Evolutionary conservation across 352 stramenopile genomes (phyloP).

Genomic region (Phytophthora hybrid): DNA sequence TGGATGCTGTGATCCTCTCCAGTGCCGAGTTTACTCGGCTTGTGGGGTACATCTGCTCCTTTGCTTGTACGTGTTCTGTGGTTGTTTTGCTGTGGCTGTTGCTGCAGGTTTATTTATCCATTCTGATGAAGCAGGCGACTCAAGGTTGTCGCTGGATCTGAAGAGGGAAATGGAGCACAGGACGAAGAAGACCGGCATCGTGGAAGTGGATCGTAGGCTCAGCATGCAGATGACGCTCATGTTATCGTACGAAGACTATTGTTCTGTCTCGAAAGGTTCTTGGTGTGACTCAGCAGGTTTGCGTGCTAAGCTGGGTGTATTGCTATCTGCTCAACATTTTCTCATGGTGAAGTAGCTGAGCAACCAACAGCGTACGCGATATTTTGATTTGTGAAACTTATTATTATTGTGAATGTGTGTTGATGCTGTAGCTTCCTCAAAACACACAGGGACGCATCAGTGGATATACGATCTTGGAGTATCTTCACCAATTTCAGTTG

Average conservation of each 20-base stretch:
- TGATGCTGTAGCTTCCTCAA: conserved; percentile 45
- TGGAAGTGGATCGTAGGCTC: conserved; percentile 49
- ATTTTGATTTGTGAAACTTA: not conserved
- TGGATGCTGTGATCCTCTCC: conserved; percentile 37
- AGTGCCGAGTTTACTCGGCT: conserved; percentile 25
- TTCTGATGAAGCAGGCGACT: conserved; percentile 7
- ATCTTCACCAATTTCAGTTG: conserved; percentile 52
- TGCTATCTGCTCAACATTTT: conserved; percentile 50
- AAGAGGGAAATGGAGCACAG: conserved; percentile 34
- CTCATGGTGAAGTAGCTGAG: conserved; percentile 47
- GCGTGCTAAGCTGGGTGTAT: conserved; percentile 29
- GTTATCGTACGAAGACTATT: conserved; percentile 60
- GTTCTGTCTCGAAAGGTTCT: conserved; percentile 22
- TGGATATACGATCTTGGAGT: conserved; percentile 56
- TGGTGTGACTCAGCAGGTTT: conserved; percentile 9
- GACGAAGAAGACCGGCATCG: conserved; percentile 33
- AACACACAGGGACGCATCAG: conserved; percentile 48
- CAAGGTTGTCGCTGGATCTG: not conserved
- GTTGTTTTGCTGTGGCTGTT: not conserved
- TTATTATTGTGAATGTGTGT: not conserved
- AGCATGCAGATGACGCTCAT: conserved; percentile 38
- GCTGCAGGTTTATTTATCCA: not conserved
- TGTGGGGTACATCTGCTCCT: conserved; percentile 21
- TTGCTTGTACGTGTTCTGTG: conserved; percentile 25
- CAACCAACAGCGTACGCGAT: too few relatives aligned